These are phyloP conservation scores for Pseudocercospora pini-densiflorae DNA, from an alignment of 2,329 filamentous ascomycete species.

Conservation along the genomic window DNA sequence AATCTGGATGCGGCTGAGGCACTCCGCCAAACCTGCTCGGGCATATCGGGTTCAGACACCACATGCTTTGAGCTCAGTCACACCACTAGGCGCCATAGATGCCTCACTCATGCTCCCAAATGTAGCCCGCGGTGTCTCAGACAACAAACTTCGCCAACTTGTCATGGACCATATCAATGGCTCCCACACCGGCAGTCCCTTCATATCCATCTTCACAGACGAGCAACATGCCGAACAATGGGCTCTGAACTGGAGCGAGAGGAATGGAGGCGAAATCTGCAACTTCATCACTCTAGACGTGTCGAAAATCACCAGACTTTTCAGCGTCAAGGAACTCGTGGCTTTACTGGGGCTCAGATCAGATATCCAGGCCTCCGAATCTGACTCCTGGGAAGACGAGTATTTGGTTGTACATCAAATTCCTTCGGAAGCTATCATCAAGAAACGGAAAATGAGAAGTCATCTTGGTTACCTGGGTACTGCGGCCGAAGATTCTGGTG, in stretches of 20 bases:
- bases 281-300: conserved; percentile 14
- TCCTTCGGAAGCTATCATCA: conserved; percentile 18
- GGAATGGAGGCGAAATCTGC: conserved; percentile 12
- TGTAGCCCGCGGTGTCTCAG: conserved; percentile 15
- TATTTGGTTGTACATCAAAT: conserved; percentile 22
- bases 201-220: conserved; percentile 22
- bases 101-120: conserved; percentile 18
- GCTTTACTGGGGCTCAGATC: conserved; percentile 5
- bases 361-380: background rate
- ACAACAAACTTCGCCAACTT: conserved; percentile 17
- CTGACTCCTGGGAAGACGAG: conserved; percentile 17
- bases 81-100: conserved; percentile 17
- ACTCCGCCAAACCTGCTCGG: conserved; percentile 15
- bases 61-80: conserved; percentile 17
- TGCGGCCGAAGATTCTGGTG: conserved; percentile 3
- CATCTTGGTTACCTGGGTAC: background rate
- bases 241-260: conserved; percentile 17
- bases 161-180: conserved; percentile 21
- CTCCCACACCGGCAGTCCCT: conserved; percentile 16
- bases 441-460: conserved; percentile 5
- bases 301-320: conserved; percentile 20
- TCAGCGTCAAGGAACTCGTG: conserved; percentile 19
- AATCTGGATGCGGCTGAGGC: conserved; percentile 22
- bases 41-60: conserved; percentile 21
- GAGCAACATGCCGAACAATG: conserved; percentile 16